phyloP scores from a whole-genome alignment of 108 stramenopile species.

The Schizochytrium sp. region DNA sequence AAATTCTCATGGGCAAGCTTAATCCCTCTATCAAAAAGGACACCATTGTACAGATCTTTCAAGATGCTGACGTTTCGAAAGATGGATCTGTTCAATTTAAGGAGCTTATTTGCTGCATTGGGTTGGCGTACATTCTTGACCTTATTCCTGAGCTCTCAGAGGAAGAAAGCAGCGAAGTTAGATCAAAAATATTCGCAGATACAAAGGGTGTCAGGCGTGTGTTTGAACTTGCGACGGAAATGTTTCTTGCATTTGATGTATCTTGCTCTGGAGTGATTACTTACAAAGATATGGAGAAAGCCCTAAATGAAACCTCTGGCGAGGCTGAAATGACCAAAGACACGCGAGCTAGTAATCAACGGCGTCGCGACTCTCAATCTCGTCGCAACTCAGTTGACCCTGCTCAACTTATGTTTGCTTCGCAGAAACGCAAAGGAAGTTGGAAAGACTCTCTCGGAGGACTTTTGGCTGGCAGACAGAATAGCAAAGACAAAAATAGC shows the following conservation, averaged over 20 bases:
- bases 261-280: constrained; percentile 18
- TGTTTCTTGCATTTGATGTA: constrained; percentile 55
- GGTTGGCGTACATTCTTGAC: constrained; percentile 6
- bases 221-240: constrained; percentile 48
- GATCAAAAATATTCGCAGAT: constrained; percentile 22
- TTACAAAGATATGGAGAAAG: constrained; percentile 37
- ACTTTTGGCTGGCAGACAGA: not conserved
- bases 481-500: constrained; percentile 17
- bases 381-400: constrained; percentile 44
- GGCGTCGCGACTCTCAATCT: constrained; percentile 22
- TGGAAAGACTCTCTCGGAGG: not conserved
- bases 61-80: constrained; percentile 32
- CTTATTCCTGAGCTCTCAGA: constrained; percentile 61
- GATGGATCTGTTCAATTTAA: constrained; percentile 39
- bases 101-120: constrained; percentile 45
- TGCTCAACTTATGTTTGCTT: not conserved
- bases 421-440: not conserved
- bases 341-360: constrained; percentile 26
- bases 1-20: constrained; percentile 41
- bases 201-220: constrained; percentile 51
- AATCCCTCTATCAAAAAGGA: constrained; percentile 31
- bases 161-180: not conserved
- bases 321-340: constrained; percentile 54
- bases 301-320: not conserved
- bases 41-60: constrained; percentile 5